A percentile compares a stretch with the other conserved stretches of the same genome.
phyloP scores from a whole-genome alignment of 176 grass and related monocot species.

The Areca catechu region DNA sequence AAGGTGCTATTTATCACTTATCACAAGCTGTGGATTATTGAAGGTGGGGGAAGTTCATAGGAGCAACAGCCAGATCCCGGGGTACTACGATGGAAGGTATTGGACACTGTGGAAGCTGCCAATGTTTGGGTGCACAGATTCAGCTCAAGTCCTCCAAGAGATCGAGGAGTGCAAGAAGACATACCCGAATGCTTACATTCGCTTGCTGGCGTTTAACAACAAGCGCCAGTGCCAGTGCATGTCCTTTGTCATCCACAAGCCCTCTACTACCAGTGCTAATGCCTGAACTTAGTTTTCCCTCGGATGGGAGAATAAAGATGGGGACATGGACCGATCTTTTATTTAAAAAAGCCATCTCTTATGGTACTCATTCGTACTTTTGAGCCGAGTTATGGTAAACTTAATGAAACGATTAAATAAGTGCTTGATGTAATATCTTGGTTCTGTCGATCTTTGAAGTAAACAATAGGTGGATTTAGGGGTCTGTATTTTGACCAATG shows the following conservation, averaged over 20 bases:
- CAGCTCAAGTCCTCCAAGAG: conserved; percentile 35
- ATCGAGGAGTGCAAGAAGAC: conserved; percentile 38
- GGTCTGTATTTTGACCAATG: too few species aligned
- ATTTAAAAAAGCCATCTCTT: too few species aligned
- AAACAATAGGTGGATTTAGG: too few species aligned
- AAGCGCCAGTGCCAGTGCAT: conserved; percentile 57
- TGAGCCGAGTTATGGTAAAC: too few species aligned
- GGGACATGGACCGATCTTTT: too few species aligned
- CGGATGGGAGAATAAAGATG: too few species aligned
- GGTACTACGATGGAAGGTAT: conserved; percentile 64
- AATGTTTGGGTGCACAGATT: conserved; percentile 53
- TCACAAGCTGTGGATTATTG: not conserved
- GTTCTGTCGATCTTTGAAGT: too few species aligned
- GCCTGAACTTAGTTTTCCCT: not conserved
- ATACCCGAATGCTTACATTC: conserved; percentile 47
- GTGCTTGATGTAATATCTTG: too few species aligned
- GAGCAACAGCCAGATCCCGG: conserved; percentile 46
- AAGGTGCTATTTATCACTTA: not conserved
- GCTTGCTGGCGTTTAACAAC: conserved; percentile 43
- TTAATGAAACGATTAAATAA: too few species aligned
- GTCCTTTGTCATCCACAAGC: conserved; percentile 57
- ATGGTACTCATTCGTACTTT: too few species aligned
- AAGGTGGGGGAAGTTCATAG: conserved; percentile 35
- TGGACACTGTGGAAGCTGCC: conserved; percentile 73
- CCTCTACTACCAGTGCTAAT: not conserved